Evolutionary conservation across 2,329 filamentous ascomycete genomes (phyloP), one percentile per base, ranked within the genome.

Genomic region (Curvularia hawaiiensis): DNA sequence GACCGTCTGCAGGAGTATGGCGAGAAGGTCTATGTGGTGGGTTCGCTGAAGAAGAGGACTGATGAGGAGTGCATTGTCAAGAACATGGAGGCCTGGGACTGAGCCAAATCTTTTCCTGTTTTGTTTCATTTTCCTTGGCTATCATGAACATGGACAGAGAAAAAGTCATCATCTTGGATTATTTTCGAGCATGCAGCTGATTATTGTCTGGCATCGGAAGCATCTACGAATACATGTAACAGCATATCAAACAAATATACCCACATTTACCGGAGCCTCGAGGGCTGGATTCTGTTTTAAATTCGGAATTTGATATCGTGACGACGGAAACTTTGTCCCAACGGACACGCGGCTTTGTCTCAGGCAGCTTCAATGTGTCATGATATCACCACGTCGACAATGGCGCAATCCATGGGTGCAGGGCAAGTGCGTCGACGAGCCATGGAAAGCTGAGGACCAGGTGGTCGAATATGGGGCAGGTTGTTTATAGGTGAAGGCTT

Each of bases 21-120:
- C 16, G 93, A 97, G 82, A 88, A 81, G 57, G 91, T 96, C 3
- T 92, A 85, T 73, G 83, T 79, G 26, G 87, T 98, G 59, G 95
- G 94, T 16, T 84, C 81, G 70, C 80, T 99, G 62, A 83, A 89
- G 40, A 77, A 82, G 61, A 84, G 87, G 66, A 70, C 73, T 5
- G 81, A 62, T 0, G 71, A 88, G 67, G 67, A 68, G 11, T 91
- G 90, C 70, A 78, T 88, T 24, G 76, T 93, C 57, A 81, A 79
- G 60, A 87, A 87, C 53, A 77, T 91, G 71, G 78, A 83, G 63
- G 78, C 70, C n/a, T 78, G 78, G 76, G 68, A 71, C 48, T 77
- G 67, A 73, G 55, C 40, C 9, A 5, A 22, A n/a, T 9, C 35
- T 38, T 38, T 16, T 16, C 50, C 24, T n/a, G 14, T 26, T 26